Percentiles rank a stretch among this genome's conserved stretches.
phyloP scores from a whole-genome alignment of 1,284 basidiomycete species.

The Pascua guehoae region DNA sequence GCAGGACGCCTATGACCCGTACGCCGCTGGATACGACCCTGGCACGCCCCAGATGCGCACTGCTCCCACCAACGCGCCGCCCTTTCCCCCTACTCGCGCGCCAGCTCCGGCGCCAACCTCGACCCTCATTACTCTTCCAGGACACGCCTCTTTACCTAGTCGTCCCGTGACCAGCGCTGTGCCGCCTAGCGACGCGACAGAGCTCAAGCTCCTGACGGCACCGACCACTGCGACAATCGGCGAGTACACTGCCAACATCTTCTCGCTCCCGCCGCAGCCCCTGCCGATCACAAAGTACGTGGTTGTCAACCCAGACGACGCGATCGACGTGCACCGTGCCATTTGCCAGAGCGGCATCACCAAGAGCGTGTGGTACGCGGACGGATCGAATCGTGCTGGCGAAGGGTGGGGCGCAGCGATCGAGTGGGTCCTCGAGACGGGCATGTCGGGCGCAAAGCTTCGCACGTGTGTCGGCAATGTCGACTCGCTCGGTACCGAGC shows the following conservation, averaged over 20 bases:
- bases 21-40: slow-evolving; percentile 32
- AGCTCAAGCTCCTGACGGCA: slow-evolving; percentile 32
- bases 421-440: slow-evolving; percentile 41
- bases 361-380: slow-evolving; percentile 43
- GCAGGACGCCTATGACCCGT: slow-evolving; percentile 39
- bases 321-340: slow-evolving; percentile 40
- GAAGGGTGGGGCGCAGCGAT: slow-evolving; percentile 48
- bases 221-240: slow-evolving; percentile 28
- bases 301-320: slow-evolving; percentile 36
- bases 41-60: slow-evolving; percentile 11
- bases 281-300: slow-evolving; percentile 46
- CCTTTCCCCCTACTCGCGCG: slow-evolving; percentile 8
- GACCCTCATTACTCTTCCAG: slow-evolving; percentile 1
- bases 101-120: slow-evolving; percentile 11
- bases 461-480: slow-evolving; percentile 35
- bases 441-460: slow-evolving; percentile 41
- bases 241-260: slow-evolving; percentile 28
- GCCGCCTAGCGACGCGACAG: slow-evolving; percentile 5
- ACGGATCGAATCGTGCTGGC: slow-evolving; percentile 42
- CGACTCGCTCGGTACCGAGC: slow-evolving; percentile 43
- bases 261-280: slow-evolving; percentile 37
- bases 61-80: slow-evolving; percentile 1
- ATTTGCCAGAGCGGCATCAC: slow-evolving; percentile 27
- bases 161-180: slow-evolving; percentile 8
- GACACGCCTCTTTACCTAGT: slow-evolving; percentile 2